These are phyloP conservation scores for Danielia reshetovae DNA, from an alignment of 805 yeast genomes.

Conservation along the genomic window DNA sequence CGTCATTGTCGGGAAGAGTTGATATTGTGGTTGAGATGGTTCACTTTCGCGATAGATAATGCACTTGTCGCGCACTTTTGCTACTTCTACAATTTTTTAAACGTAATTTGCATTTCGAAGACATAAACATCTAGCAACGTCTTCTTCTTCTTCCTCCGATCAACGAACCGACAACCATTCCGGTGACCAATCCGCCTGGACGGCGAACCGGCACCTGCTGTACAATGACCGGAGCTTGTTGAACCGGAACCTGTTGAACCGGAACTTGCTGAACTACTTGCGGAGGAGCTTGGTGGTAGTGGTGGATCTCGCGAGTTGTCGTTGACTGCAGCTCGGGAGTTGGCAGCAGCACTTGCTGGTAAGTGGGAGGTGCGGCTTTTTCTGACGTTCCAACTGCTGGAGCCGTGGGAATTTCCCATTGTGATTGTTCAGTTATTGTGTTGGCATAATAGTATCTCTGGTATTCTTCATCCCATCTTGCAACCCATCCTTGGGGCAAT, in stretches of 20 bases:
- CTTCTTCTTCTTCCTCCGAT: conserved; percentile 2
- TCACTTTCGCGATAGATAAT: too few species aligned
- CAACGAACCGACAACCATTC: conserved; percentile 2
- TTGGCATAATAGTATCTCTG: conserved; percentile 25
- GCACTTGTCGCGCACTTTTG: too few species aligned
- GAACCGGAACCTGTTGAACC: not conserved
- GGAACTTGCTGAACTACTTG: not conserved
- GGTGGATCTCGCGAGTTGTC: too few species aligned
- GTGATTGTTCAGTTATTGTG: conserved; percentile 22
- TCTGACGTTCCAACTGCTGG: not conserved
- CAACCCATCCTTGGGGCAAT: conserved; percentile 30
- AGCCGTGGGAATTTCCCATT: conserved; percentile 25
- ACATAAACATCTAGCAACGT: too few species aligned
- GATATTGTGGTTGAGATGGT: too few species aligned
- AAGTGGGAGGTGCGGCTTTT: not conserved
- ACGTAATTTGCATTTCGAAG: too few species aligned
- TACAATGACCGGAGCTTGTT: not conserved
- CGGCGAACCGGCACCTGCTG: not conserved
- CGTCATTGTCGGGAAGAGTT: not conserved
- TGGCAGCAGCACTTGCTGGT: too few species aligned
- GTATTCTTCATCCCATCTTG: conserved; percentile 33
- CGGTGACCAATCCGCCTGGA: not conserved
- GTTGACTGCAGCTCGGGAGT: too few species aligned
- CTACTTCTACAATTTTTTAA: too few species aligned
- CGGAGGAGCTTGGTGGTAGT: not conserved